Evolutionary conservation across 768 basidiomycete species (phyloP).

Genomic region (Russula compacta): DNA sequence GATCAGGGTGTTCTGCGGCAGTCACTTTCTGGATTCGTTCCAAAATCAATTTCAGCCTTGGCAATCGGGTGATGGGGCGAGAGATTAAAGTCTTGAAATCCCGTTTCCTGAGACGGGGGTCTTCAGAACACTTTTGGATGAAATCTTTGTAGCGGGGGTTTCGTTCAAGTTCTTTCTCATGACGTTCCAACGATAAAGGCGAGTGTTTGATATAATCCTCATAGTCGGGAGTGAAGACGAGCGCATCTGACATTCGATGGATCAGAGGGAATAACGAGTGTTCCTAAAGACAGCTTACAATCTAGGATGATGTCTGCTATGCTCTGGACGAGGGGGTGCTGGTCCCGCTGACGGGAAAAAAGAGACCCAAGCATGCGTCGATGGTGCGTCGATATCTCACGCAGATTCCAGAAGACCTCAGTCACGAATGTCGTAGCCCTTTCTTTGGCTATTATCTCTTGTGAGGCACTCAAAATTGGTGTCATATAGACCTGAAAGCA

Average conservation of each 20-base stretch:
- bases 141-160: constrained; percentile 64
- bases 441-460: constrained; percentile 53
- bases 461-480: constrained; percentile 48
- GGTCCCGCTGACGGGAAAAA: constrained; percentile 74
- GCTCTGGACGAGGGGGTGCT: constrained; percentile 74
- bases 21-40: constrained; percentile 62
- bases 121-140: constrained; percentile 48
- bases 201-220: constrained; percentile 85
- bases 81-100: constrained; percentile 78
- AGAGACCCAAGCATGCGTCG: constrained; percentile 59
- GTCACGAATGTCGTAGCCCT: constrained; percentile 56
- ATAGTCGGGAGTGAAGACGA: constrained; percentile 53
- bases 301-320: constrained; percentile 83
- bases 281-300: constrained; percentile 34
- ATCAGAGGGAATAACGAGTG: not conserved
- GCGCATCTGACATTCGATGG: constrained; percentile 22
- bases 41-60: constrained; percentile 65
- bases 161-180: constrained; percentile 63
- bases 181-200: constrained; percentile 73
- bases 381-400: constrained; percentile 58
- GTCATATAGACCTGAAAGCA: constrained; percentile 57
- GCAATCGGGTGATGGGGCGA: constrained; percentile 82
- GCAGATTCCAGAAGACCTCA: constrained; percentile 80
- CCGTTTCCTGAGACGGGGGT: constrained; percentile 62
- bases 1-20: constrained; percentile 65